Percentiles rank a stretch among this genome's conserved stretches.
Evolutionary conservation across 148 eudicot species (phyloP).

Genomic region (Chenopodium berlandieri): DNA sequence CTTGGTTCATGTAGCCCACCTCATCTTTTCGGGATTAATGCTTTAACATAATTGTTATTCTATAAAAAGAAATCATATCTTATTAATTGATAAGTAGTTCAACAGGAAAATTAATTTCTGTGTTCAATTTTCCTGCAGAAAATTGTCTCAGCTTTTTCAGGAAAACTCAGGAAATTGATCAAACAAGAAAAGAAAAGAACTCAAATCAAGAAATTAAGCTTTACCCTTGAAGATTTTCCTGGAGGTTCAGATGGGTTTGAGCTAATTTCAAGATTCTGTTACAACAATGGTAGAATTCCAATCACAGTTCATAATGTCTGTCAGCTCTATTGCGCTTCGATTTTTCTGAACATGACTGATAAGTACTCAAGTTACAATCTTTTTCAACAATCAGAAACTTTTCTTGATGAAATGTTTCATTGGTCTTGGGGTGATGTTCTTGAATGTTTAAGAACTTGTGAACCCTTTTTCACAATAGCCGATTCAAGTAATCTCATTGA

Average conservation of each 20-base stretch:
- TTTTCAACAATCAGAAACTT: conserved; percentile 42
- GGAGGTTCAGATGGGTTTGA: conserved; percentile 76
- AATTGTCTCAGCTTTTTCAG: conserved; percentile 48
- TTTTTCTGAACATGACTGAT: conserved; percentile 52
- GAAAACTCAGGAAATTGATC: conserved; percentile 50
- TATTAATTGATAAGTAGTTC: background rate
- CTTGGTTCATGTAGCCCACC: too few species aligned
- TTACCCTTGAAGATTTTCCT: conserved; percentile 50
- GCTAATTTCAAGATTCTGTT: conserved; percentile 59
- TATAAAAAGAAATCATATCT: background rate
- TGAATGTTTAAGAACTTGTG: conserved; percentile 44
- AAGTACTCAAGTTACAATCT: conserved; percentile 40
- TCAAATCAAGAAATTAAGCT: conserved; percentile 32
- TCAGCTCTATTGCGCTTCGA: conserved; percentile 57
- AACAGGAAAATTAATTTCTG: background rate
- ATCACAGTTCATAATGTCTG: conserved; percentile 50
- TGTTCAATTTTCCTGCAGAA: conserved; percentile 36
- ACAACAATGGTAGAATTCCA: conserved; percentile 46
- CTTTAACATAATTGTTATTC: too few species aligned
- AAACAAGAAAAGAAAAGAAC: conserved; percentile 44
- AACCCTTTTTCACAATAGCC: conserved; percentile 39
- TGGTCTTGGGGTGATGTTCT: conserved; percentile 68
- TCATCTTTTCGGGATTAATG: too few species aligned
- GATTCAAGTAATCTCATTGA: conserved; percentile 53
- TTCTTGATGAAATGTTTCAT: conserved; percentile 56